Evolutionary conservation across 1,284 basidiomycete genomes (phyloP).

Genomic region (Ganoderma sinense): DNA sequence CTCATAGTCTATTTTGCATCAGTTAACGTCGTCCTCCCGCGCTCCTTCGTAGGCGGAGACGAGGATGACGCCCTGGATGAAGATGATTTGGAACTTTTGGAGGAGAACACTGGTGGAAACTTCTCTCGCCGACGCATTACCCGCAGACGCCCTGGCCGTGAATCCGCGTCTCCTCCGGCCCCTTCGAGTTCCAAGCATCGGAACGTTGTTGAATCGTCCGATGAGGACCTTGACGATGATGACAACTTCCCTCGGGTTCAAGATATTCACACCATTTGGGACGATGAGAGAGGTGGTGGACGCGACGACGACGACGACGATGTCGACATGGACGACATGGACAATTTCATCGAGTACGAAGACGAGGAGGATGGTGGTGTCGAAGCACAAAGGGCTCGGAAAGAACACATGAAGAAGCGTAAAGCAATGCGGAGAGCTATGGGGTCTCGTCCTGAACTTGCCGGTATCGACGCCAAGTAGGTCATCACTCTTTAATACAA

Average conservation of each 20-base stretch:
- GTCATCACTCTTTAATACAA: constrained; percentile 39
- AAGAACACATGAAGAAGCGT: constrained; percentile 75
- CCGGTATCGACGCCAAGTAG: constrained; percentile 89
- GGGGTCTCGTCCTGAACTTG: constrained; percentile 76
- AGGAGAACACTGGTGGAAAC: constrained; percentile 91
- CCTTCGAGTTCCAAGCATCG: constrained; percentile 67
- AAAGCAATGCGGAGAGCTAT: constrained; percentile 69
- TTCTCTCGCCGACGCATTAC: constrained; percentile 68
- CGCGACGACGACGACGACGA: constrained; percentile 73
- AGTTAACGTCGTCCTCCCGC: constrained; percentile 7
- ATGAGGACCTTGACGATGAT: constrained; percentile 75
- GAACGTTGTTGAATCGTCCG: constrained; percentile 69
- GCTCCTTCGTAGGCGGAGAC: constrained; percentile 51
- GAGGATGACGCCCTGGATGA: constrained; percentile 89
- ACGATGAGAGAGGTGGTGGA: constrained; percentile 72
- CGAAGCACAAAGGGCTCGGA: constrained; percentile 78
- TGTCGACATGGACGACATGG: constrained; percentile 77
- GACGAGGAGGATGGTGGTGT: constrained; percentile 82
- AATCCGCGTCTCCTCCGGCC: constrained; percentile 70
- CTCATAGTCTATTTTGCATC: constrained; percentile 18
- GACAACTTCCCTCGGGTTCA: constrained; percentile 61
- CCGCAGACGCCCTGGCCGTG: constrained; percentile 76
- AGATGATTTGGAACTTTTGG: constrained; percentile 93
- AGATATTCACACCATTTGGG: constrained; percentile 87
- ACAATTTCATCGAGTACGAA: constrained; percentile 92